These are phyloP conservation scores for Zymoseptoria passerinii DNA, from an alignment of 2,329 filamentous ascomycete genomes.

Conservation along the genomic window DNA sequence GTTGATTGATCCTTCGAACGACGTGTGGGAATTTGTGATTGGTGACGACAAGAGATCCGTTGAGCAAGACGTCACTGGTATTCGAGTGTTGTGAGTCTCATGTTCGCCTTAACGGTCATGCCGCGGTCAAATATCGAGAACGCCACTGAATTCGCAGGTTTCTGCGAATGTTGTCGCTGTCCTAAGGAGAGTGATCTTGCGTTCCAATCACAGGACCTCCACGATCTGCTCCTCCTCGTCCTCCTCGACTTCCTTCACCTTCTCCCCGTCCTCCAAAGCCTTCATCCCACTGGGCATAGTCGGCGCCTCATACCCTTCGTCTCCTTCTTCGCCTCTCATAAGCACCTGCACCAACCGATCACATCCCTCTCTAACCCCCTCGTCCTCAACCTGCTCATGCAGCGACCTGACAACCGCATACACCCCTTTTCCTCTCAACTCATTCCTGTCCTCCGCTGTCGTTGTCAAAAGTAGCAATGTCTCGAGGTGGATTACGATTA, in stretches of 20 bases:
- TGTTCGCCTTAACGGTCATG: too few relatives aligned
- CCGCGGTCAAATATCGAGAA: too few relatives aligned
- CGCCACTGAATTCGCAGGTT: too few relatives aligned
- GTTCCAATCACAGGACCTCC: slow-evolving; percentile 8
- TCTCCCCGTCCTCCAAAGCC: slow-evolving; percentile 27
- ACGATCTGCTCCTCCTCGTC: slow-evolving; percentile 22
- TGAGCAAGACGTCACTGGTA: too few relatives aligned
- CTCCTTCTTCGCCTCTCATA: slow-evolving; percentile 66
- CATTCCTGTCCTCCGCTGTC: slow-evolving; percentile 64
- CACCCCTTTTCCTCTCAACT: slow-evolving; percentile 67
- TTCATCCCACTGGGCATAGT: neutral
- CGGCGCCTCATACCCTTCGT: slow-evolving; percentile 16
- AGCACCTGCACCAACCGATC: slow-evolving; percentile 85
- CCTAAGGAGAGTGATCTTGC: too few relatives aligned
- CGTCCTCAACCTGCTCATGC: slow-evolving; percentile 68
- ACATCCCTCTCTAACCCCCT: slow-evolving; percentile 72
- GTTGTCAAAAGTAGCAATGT: slow-evolving; percentile 77
- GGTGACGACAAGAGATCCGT: too few relatives aligned
- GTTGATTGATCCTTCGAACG: too few relatives aligned
- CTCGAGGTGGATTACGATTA: slow-evolving; percentile 81
- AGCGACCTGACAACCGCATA: slow-evolving; percentile 86
- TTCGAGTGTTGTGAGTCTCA: too few relatives aligned
- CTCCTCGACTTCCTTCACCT: slow-evolving; percentile 36
- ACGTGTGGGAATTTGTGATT: too few relatives aligned
- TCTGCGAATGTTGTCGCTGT: too few relatives aligned